Evolutionary conservation across 2,329 filamentous ascomycete genomes (phyloP).

Genomic region (Coleophoma eucalyptorum): DNA sequence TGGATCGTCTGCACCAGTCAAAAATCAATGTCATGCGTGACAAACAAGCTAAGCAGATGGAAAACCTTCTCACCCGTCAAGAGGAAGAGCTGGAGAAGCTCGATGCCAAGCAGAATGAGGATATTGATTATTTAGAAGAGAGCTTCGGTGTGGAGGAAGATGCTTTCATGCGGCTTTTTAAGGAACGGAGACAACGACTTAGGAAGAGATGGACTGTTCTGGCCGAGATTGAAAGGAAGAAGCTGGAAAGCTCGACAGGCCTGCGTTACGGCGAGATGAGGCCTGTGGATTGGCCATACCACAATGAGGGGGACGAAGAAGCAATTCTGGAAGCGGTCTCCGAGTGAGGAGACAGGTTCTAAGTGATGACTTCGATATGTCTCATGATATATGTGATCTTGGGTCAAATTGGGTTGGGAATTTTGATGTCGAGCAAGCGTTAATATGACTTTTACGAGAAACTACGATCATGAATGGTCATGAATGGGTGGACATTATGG

Average conservation of each 20-base stretch:
- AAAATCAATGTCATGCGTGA: constrained; percentile 65
- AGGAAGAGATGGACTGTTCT: constrained; percentile 47
- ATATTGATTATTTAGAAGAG: constrained; percentile 43
- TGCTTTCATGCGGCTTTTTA: constrained; percentile 39
- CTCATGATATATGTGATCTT: too few relatives aligned
- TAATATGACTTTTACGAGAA: too few relatives aligned
- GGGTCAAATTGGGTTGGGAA: too few relatives aligned
- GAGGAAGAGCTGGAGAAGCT: constrained; percentile 45
- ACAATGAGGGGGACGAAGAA: constrained; percentile 6
- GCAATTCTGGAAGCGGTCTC: constrained; percentile 12
- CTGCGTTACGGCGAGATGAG: constrained; percentile 37
- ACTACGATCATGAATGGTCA: too few relatives aligned
- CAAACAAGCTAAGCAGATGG: constrained; percentile 57
- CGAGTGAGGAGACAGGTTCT: constrained; percentile 9
- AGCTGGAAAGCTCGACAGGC: constrained; percentile 42
- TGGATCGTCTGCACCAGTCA: constrained; percentile 54
- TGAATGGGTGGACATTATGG: too few relatives aligned
- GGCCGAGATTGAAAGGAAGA: constrained; percentile 48
- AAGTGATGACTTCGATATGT: too few relatives aligned
- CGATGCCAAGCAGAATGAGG: constrained; percentile 40
- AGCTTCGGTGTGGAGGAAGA: constrained; percentile 47
- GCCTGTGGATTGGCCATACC: constrained; percentile 37
- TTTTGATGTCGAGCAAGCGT: too few relatives aligned
- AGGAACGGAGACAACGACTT: constrained; percentile 39
- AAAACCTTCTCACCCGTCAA: constrained; percentile 53